A percentile compares a stretch with the other conserved stretches of the same genome.
Evolutionary conservation across 2,329 filamentous ascomycete species (phyloP).

Genomic region (Diaporthe aspalathi): DNA sequence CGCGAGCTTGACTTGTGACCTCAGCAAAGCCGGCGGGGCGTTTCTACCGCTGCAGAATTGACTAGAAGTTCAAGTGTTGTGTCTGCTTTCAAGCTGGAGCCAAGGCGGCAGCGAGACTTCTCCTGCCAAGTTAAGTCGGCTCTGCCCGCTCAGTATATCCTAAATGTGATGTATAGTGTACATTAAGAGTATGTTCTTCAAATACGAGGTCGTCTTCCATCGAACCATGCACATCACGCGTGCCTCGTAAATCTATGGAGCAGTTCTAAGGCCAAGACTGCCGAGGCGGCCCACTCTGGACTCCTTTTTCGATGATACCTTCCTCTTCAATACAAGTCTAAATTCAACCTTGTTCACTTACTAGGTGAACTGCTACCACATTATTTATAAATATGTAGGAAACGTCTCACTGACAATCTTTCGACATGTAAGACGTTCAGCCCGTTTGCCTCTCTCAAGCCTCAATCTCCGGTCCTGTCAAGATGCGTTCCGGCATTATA

Average conservation of each 20-base stretch:
- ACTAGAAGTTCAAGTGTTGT: neutral
- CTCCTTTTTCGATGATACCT: slow-evolving; percentile 15
- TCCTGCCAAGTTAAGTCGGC: neutral
- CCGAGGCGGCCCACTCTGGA: slow-evolving; percentile 2
- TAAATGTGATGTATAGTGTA: neutral
- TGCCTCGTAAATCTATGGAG: slow-evolving; percentile 1
- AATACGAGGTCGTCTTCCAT: slow-evolving; percentile 4
- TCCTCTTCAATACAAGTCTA: slow-evolving; percentile 2
- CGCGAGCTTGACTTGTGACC: neutral
- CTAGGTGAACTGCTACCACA: neutral
- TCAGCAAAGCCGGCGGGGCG: neutral
- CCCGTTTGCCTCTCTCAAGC: neutral
- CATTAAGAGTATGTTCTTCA: neutral
- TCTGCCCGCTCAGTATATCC: neutral
- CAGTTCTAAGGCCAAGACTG: slow-evolving; percentile 8
- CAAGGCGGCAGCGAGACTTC: neutral
- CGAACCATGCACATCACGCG: neutral
- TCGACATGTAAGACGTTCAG: neutral
- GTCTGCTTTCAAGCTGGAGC: too few species aligned
- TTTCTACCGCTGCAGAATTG: neutral
- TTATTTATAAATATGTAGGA: slow-evolving; percentile 19
- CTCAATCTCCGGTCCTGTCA: neutral
- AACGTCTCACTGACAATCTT: neutral
- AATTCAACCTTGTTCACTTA: neutral
- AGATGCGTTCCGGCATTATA: slow-evolving; percentile 18